Evolutionary conservation across 208 protist genomes (phyloP).

Genomic region (Herpetomonas muscarum): DNA sequence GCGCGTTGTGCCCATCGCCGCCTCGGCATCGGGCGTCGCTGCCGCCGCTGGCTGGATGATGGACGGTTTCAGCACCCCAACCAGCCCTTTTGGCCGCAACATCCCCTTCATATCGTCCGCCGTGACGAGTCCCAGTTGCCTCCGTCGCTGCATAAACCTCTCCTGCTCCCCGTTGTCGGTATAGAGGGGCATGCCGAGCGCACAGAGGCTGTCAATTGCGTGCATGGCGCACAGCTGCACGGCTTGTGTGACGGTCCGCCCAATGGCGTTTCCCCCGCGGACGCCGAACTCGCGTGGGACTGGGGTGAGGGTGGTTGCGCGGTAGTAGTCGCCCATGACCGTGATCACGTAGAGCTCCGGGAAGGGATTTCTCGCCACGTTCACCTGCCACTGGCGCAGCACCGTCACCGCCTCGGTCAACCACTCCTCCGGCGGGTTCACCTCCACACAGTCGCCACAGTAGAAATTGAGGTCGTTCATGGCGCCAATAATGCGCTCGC

Average conservation of each 20-base stretch:
- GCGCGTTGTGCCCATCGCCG: neutral
- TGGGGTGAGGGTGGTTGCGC: constrained; percentile 68
- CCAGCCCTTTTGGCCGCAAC: constrained; percentile 14
- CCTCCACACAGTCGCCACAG: constrained; percentile 49
- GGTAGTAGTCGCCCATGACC: constrained; percentile 53
- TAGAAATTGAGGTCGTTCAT: constrained; percentile 52
- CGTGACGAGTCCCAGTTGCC: constrained; percentile 28
- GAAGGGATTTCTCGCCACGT: constrained; percentile 53
- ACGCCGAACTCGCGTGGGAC: constrained; percentile 57
- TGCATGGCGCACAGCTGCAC: constrained; percentile 67
- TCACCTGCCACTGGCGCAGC: constrained; percentile 55
- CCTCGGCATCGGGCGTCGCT: neutral
- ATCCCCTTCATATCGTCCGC: constrained; percentile 23
- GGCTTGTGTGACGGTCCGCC: constrained; percentile 40
- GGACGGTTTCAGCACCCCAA: neutral
- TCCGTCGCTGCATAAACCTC: constrained; percentile 36
- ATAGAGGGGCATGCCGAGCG: constrained; percentile 52
- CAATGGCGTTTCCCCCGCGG: constrained; percentile 64
- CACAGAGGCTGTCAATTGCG: constrained; percentile 61
- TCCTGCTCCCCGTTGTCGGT: constrained; percentile 32
- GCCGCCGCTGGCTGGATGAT: too few relatives aligned
- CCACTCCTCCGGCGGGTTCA: constrained; percentile 47
- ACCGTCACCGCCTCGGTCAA: constrained; percentile 44
- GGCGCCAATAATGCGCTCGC: constrained; percentile 51
- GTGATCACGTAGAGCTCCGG: constrained; percentile 72